Evolutionary conservation across 2,329 filamentous ascomycete species (phyloP), one percentile per base, ranked within the genome.

Genomic region (Talaromyces sp.): DNA sequence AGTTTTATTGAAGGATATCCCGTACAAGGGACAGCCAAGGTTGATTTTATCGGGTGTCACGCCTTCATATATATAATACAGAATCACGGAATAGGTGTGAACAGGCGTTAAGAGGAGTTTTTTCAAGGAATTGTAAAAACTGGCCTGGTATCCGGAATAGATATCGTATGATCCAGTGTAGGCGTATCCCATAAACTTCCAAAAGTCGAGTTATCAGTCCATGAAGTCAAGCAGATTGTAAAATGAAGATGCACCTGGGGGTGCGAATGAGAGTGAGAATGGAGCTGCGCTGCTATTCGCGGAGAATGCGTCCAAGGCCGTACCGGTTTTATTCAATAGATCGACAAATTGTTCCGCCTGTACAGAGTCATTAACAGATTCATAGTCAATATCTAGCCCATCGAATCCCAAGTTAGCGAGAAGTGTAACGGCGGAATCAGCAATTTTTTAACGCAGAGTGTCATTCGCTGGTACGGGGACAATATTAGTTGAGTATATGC

Each of bases 101-200:
- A 65, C 47, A 1, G 63, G 63, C 22, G 63, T 61, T 14, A 57
- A 65, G 14, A 39, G 14, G 16, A 47, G 57, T n/a, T 65, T 49
- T 4, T 24, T 65, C 0, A 37, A 11, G 6, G 63, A 65, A 19
- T 60, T n/a, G 56, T 45, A 61, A 3, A 65, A 49, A 37, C 27
- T 61, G 11, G 63, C 63, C 13, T 54, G 14, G 37, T 60, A 47
- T 35, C 63, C 58, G 49, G 62, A 35, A 11, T 54, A 47, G 10
- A 47, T 61, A 49, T 64, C 2, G 54, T 54, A 63, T 8, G 60
- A 60, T 43, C 60, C 60, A 22, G 69, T 69, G 74, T 88, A 96
- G 78, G 96, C 92, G 78, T 96, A 96, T 1, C 90, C 90, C 92
- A 96, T 96, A 5, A 80, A 70, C 69, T 84, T 84, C 78, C 80